phyloP scores from a whole-genome alignment of 225 moss, liverwort and hornwort genomes.

The Sphagnum contortum region DNA sequence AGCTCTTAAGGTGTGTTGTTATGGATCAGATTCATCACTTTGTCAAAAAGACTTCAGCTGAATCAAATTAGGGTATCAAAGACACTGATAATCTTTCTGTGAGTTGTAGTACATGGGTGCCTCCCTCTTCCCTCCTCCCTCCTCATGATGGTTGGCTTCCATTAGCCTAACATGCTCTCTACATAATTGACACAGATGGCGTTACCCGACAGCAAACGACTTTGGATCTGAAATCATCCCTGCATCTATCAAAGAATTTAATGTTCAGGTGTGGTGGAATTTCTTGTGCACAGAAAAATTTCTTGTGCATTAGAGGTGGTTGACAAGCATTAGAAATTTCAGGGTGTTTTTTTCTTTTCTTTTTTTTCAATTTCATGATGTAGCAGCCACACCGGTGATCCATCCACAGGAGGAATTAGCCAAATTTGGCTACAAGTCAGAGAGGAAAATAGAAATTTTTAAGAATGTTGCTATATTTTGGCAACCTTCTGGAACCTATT shows the following conservation, averaged over 20 bases:
- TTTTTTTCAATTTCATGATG: too few relatives aligned
- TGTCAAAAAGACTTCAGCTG: not conserved
- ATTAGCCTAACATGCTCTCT: not conserved
- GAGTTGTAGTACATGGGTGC: not conserved
- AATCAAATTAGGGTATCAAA: not conserved
- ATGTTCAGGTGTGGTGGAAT: conserved; percentile 38
- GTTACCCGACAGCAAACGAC: conserved; percentile 56
- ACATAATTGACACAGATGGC: conserved; percentile 13
- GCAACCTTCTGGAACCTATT: not conserved
- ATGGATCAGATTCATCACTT: not conserved
- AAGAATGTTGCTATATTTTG: not conserved
- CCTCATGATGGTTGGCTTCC: too few relatives aligned
- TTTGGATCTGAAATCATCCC: conserved; percentile 65
- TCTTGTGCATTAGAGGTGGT: too few relatives aligned
- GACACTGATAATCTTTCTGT: not conserved
- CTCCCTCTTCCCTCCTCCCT: too few relatives aligned
- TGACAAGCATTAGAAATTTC: too few relatives aligned
- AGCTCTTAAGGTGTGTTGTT: conserved; percentile 8
- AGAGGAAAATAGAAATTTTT: not conserved
- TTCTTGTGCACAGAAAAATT: too few relatives aligned
- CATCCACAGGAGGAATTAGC: not conserved
- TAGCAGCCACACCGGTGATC: too few relatives aligned
- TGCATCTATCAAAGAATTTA: conserved; percentile 54
- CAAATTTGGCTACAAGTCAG: not conserved
- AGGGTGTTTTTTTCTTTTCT: too few relatives aligned